phyloP scores from a whole-genome alignment of 1,284 basidiomycete genomes.

The Apiotrichum mycotoxinovorans region DNA sequence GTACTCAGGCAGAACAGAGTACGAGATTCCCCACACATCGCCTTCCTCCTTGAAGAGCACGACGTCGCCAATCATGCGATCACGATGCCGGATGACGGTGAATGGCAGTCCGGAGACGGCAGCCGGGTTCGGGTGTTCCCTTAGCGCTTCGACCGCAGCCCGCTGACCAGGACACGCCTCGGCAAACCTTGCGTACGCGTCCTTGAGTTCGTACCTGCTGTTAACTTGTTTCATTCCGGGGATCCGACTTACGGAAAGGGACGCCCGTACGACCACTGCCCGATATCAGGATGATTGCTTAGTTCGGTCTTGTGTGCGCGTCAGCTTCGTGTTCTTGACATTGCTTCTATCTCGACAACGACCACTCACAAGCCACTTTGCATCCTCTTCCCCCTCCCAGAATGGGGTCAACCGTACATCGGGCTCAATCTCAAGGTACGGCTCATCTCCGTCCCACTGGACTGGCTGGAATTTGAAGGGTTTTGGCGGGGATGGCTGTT shows the following conservation, averaged over 20 bases:
- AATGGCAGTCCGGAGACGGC: background rate
- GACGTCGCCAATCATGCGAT: background rate
- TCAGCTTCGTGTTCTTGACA: background rate
- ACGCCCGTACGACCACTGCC: background rate
- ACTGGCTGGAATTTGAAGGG: background rate
- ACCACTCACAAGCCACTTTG: background rate
- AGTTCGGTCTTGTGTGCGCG: background rate
- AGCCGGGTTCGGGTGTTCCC: background rate
- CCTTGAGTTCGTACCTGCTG: too few relatives aligned
- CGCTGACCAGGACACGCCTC: too few relatives aligned
- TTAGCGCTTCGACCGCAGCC: background rate
- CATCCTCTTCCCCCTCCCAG: background rate
- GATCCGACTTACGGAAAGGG: too few relatives aligned
- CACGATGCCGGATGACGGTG: background rate
- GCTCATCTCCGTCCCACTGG: slow-evolving; percentile 2
- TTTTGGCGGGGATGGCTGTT: too few relatives aligned
- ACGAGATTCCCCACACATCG: background rate
- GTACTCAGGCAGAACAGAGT: background rate
- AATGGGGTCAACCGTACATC: background rate
- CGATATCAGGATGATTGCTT: background rate
- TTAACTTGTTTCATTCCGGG: too few relatives aligned
- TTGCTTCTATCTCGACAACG: too few relatives aligned
- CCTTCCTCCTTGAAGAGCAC: too few relatives aligned
- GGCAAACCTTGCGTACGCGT: too few relatives aligned
- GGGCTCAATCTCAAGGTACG: background rate